phyloP scores from a whole-genome alignment of 116 monocot genomes.

The Trichopus zeylanicus region DNA sequence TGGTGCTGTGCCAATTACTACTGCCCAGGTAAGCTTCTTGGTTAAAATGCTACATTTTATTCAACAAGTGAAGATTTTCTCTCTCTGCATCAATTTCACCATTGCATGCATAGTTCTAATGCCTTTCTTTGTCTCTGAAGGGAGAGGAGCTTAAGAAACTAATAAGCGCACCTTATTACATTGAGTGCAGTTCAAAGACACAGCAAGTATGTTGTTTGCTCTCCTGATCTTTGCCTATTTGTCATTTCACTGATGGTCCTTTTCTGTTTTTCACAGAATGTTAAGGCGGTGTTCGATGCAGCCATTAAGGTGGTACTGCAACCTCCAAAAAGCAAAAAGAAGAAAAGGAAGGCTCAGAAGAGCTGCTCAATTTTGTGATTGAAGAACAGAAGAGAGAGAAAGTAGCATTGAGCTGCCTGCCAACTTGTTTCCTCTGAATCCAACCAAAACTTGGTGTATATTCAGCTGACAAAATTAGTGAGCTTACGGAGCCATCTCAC shows the following conservation, averaged over 20 bases:
- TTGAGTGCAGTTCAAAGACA: slow-evolving; percentile 86
- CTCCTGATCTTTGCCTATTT: background rate
- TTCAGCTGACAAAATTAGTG: slow-evolving; percentile 19
- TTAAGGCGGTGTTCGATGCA: slow-evolving; percentile 75
- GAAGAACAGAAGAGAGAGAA: background rate
- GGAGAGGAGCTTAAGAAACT: slow-evolving; percentile 72
- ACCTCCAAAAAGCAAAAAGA: slow-evolving; percentile 72
- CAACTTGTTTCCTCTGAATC: background rate
- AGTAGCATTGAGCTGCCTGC: background rate
- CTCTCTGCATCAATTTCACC: slow-evolving; percentile 2
- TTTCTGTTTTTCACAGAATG: slow-evolving; percentile 30
- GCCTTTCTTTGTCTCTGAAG: slow-evolving; percentile 15
- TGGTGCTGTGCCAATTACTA: slow-evolving; percentile 52
- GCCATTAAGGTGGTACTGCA: slow-evolving; percentile 81
- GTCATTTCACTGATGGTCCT: background rate
- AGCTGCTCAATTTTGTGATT: slow-evolving; percentile 58
- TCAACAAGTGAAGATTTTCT: background rate
- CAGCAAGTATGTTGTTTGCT: slow-evolving; percentile 39
- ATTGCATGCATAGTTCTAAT: background rate
- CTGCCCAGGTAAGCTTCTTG: slow-evolving; percentile 34
- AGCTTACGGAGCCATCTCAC: slow-evolving; percentile 1
- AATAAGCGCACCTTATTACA: slow-evolving; percentile 63
- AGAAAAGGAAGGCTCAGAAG: slow-evolving; percentile 66
- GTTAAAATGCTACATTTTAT: background rate
- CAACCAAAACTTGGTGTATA: slow-evolving; percentile 16